Evolutionary conservation across 441 rosid species (phyloP).

Genomic region (Bocquillonia castaneifolia): DNA sequence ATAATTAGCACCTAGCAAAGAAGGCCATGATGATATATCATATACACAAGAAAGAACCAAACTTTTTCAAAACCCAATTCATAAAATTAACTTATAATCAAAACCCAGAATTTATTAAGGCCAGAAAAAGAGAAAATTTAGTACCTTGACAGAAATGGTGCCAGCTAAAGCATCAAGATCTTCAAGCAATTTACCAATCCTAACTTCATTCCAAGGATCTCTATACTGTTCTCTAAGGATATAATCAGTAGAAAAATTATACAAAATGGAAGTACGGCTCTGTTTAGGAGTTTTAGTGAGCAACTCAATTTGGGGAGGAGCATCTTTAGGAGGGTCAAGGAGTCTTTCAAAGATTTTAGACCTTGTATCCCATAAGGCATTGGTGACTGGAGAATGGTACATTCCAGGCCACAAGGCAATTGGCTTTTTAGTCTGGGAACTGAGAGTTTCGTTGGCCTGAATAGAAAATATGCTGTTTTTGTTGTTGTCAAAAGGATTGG

Average conservation of each 20-base stretch:
- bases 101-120: background rate
- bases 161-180: conserved; percentile 94
- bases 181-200: conserved; percentile 77
- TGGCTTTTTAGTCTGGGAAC: conserved; percentile 44
- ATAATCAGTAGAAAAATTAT: conserved; percentile 60
- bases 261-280: conserved; percentile 62
- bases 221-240: conserved; percentile 74
- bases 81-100: background rate
- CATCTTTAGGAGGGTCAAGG: conserved; percentile 69
- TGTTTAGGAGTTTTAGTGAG: conserved; percentile 53
- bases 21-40: too few relatives aligned
- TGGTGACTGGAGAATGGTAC: conserved; percentile 78
- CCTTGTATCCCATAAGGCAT: conserved; percentile 75
- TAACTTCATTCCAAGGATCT: conserved; percentile 83
- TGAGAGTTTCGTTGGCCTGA: conserved; percentile 8
- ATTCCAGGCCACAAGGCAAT: conserved; percentile 86
- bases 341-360: conserved; percentile 66
- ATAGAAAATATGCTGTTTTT: background rate
- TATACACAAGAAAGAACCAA: too few relatives aligned
- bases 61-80: conserved; percentile 12
- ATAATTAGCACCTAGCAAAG: too few relatives aligned
- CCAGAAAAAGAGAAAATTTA: background rate
- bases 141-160: conserved; percentile 82
- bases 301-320: conserved; percentile 71
- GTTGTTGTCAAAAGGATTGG: conserved; percentile 45